These are phyloP conservation scores for Penicillium silybi DNA, from an alignment of 495 filamentous ascomycete genomes.

Conservation along the genomic window DNA sequence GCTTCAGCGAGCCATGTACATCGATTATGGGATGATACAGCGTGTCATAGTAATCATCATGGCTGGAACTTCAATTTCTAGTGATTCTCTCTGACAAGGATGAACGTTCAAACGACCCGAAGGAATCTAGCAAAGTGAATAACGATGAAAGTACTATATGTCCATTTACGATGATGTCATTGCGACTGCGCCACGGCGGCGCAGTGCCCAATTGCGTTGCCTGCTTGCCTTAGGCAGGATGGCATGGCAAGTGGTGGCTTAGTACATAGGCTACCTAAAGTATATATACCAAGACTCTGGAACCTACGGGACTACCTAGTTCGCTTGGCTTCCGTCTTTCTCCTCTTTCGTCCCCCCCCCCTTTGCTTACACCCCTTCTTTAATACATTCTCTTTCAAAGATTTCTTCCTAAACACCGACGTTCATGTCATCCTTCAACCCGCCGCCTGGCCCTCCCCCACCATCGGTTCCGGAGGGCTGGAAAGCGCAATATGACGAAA, in stretches of 20 bases:
- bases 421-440: conserved; percentile 41
- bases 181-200: conserved; percentile 9
- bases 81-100: no score
- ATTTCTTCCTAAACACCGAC: neutral
- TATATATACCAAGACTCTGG: neutral
- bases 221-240: neutral
- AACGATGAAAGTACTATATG: no score
- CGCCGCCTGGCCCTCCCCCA: conserved; percentile 78
- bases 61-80: no score
- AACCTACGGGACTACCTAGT: neutral
- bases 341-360: neutral
- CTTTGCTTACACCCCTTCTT: neutral
- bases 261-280: no score
- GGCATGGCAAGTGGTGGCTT: neutral
- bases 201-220: conserved; percentile 1
- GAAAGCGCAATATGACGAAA: conserved; percentile 72
- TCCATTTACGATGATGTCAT: neutral
- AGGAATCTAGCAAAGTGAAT: no score
- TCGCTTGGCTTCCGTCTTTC: neutral
- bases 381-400: neutral
- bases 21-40: no score
- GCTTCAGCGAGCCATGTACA: neutral
- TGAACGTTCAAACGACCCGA: no score
- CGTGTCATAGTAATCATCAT: no score
- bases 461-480: conserved; percentile 86